Conservation (phyloP, 108 stramenopile species). For the Fistulifera solaris region DNA sequence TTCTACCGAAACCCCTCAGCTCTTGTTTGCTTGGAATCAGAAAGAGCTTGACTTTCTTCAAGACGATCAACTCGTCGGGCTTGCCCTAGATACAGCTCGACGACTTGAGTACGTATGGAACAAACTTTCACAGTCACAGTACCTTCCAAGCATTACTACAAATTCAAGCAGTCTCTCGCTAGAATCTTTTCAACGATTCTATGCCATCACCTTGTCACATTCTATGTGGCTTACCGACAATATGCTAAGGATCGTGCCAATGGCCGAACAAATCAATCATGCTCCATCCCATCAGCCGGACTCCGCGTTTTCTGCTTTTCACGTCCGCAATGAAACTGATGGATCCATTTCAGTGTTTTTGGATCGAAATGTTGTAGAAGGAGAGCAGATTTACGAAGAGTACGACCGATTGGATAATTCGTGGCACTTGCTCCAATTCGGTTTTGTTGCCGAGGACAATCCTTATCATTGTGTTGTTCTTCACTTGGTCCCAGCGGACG, state of each 20-base stretch:
- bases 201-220: constrained; percentile 46
- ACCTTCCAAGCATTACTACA: no score
- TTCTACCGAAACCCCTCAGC: no score
- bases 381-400: constrained; percentile 65
- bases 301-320: constrained; percentile 30
- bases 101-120: no score
- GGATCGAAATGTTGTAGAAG: constrained; percentile 14
- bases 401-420: constrained; percentile 75
- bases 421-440: constrained; percentile 69
- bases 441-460: constrained; percentile 78
- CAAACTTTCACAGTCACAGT: no score
- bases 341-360: constrained; percentile 14
- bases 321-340: constrained; percentile 17
- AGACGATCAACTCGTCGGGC: no score
- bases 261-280: constrained; percentile 86
- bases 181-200: constrained; percentile 37
- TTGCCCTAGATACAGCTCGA: no score
- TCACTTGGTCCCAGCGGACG: neutral
- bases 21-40: no score
- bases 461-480: constrained; percentile 73
- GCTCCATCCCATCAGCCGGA: constrained; percentile 13
- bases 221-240: constrained; percentile 60
- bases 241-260: constrained; percentile 32
- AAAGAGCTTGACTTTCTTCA: no score
- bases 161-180: no score